These are phyloP conservation scores for Arabis hirsuta DNA, from an alignment of 345 rosid genomes.

Conservation along the genomic window DNA sequence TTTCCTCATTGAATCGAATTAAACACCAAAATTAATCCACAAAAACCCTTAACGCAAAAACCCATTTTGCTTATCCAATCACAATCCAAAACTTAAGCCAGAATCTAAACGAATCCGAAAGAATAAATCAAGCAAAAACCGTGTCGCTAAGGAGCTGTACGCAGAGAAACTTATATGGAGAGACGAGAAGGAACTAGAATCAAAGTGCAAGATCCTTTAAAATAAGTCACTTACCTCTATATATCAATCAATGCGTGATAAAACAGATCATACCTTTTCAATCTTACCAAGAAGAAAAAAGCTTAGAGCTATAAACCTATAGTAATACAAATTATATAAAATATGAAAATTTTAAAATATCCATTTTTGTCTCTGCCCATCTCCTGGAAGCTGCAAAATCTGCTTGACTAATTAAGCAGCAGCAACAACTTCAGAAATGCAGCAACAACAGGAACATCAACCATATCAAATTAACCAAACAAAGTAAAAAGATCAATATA, in stretches of 20 bases:
- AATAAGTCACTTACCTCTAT: constrained; percentile 7
- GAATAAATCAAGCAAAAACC: too few species aligned
- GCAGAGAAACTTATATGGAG: too few species aligned
- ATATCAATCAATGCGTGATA: constrained; percentile 39
- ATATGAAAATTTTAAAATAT: neutral
- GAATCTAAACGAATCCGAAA: too few species aligned
- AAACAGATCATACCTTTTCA: constrained; percentile 38
- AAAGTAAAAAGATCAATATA: constrained; percentile 22
- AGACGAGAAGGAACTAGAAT: too few species aligned
- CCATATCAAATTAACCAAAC: constrained; percentile 38
- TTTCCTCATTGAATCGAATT: too few species aligned
- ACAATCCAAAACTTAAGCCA: too few species aligned
- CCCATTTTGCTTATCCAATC: too few species aligned
- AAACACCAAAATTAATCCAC: too few species aligned
- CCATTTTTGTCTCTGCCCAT: constrained; percentile 36
- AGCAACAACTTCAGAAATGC: constrained; percentile 40
- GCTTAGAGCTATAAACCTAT: neutral
- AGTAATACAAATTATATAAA: neutral
- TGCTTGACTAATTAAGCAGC: constrained; percentile 41
- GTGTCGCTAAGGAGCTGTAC: too few species aligned
- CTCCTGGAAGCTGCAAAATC: constrained; percentile 42
- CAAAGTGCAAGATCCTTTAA: too few species aligned
- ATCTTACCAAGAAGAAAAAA: too few species aligned
- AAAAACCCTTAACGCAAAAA: too few species aligned
- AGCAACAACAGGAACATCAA: constrained; percentile 39